A percentile compares a stretch with the other conserved stretches of the same genome.
Conservation (phyloP, 2,329 filamentous ascomycete genomes). For the Hortaea werneckii region DNA sequence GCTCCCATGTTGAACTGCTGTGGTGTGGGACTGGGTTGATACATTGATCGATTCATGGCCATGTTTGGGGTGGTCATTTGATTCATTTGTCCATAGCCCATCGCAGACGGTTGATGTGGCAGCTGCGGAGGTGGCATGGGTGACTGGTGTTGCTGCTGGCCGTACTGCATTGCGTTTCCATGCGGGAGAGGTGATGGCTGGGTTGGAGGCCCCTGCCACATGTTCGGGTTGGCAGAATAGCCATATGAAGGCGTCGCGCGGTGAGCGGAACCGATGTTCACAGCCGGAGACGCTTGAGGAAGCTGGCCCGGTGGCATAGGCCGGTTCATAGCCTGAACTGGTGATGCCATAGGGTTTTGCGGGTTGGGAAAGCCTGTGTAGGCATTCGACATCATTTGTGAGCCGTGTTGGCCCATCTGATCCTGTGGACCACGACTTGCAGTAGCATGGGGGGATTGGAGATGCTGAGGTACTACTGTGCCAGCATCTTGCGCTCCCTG, state of each 20-base stretch:
- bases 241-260: constrained; percentile 37
- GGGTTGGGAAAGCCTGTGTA: constrained; percentile 65
- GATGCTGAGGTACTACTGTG: constrained; percentile 32
- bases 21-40: constrained; percentile 38
- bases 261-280: constrained; percentile 32
- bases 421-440: constrained; percentile 41
- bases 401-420: constrained; percentile 45
- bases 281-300: constrained; percentile 55
- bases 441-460: constrained; percentile 36
- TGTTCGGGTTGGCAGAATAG: constrained; percentile 33
- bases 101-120: constrained; percentile 34
- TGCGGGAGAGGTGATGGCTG: constrained; percentile 39
- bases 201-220: constrained; percentile 40
- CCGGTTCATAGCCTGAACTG: constrained; percentile 59
- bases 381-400: constrained; percentile 47
- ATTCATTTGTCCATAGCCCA: constrained; percentile 38
- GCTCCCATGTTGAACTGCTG: constrained; percentile 29
- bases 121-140: constrained; percentile 41
- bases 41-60: constrained; percentile 39
- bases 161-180: constrained; percentile 38
- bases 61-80: constrained; percentile 36
- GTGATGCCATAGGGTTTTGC: constrained; percentile 63
- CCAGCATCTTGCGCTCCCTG: constrained; percentile 28
- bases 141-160: constrained; percentile 35
- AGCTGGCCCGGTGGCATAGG: constrained; percentile 45